phyloP scores from a whole-genome alignment of 441 rosid genomes.

The Croton laevigatus region DNA sequence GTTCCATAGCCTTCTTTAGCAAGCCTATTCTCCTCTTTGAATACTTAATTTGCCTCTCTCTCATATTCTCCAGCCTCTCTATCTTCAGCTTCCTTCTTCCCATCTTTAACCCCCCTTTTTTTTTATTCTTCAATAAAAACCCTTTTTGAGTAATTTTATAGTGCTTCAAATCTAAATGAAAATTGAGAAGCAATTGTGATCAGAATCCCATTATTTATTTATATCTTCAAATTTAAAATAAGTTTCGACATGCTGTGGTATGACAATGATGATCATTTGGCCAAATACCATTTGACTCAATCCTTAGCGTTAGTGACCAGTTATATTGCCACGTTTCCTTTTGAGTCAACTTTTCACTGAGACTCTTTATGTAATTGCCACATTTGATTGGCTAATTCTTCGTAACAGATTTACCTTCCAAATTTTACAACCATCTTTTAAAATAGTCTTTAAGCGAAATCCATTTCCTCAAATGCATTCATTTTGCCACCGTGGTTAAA shows the following conservation, averaged over 20 bases:
- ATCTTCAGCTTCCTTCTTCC: conserved; percentile 13
- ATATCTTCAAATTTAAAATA: neutral
- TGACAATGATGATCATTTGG: neutral
- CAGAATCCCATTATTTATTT: neutral
- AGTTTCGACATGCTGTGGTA: neutral
- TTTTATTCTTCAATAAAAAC: neutral
- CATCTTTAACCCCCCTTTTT: neutral
- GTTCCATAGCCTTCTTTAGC: conserved; percentile 18
- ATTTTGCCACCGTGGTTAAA: too few species aligned
- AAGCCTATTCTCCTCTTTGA: conserved; percentile 21
- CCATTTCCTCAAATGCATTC: too few species aligned
- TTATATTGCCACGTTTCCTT: too few species aligned
- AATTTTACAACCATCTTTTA: too few species aligned
- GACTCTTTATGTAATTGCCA: neutral
- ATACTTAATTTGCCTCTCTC: conserved; percentile 21
- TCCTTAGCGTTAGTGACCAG: too few species aligned
- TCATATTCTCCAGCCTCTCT: neutral
- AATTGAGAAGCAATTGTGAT: neutral
- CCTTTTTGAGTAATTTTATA: neutral
- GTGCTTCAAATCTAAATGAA: neutral
- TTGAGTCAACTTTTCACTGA: too few species aligned
- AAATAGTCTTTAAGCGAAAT: too few species aligned
- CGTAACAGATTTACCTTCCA: too few species aligned
- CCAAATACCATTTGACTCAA: neutral
- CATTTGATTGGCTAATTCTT: neutral